Conservation (phyloP, 228 moss, liverwort and hornwort genomes). For the Sphagnum fallax region DNA sequence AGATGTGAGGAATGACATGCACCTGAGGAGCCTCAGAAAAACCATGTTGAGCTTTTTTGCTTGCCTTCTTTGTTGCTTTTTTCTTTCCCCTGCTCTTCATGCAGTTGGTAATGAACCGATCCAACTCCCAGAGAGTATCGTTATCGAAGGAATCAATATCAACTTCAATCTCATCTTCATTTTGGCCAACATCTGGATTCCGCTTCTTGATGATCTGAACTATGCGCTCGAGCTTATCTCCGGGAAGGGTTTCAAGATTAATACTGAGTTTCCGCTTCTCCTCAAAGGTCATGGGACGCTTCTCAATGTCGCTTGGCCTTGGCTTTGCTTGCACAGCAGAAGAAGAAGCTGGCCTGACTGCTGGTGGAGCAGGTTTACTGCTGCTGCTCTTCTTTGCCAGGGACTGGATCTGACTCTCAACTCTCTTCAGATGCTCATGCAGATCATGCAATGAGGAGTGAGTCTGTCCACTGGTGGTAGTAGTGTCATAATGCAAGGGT, state of each 20-base stretch:
- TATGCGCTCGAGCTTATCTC: constrained; percentile 20
- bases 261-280: constrained; percentile 21
- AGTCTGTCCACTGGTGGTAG: background rate
- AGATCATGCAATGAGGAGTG: constrained; percentile 1
- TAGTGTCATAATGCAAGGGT: too few species aligned
- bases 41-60: background rate
- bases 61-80: background rate
- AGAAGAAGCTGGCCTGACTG: constrained; percentile 4
- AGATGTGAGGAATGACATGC: background rate
- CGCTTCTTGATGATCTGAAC: constrained; percentile 24
- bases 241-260: constrained; percentile 14
- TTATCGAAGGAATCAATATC: constrained; percentile 24
- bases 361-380: too few species aligned
- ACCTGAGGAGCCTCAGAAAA: background rate
- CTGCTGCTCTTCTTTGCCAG: background rate
- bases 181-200: constrained; percentile 9
- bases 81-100: constrained; percentile 27
- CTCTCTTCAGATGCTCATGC: constrained; percentile 1
- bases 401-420: constrained; percentile 3
- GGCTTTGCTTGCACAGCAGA: constrained; percentile 12
- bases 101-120: constrained; percentile 24
- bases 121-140: constrained; percentile 23
- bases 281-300: constrained; percentile 16
- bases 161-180: constrained; percentile 22
- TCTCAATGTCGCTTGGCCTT: constrained; percentile 10